Evolutionary conservation across 352 stramenopile genomes (phyloP), one percentile per base, ranked within the genome.

Genomic region (Pythium phragmiticola): DNA sequence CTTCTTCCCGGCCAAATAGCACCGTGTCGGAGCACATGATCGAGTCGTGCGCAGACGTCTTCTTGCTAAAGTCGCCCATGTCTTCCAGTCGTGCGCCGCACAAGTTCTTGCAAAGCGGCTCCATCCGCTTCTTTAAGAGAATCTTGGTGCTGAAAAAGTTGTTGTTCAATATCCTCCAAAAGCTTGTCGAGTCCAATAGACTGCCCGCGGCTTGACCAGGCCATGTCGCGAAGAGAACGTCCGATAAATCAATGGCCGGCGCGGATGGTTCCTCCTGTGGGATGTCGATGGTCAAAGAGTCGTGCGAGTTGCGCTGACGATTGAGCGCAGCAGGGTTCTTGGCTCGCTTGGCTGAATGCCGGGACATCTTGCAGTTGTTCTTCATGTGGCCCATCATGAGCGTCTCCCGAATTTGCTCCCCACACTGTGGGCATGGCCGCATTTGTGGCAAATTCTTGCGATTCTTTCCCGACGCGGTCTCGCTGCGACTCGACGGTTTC

Each of bases 161-260:
- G 14, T 58, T 76, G 30, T 88, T 74, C 16, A 96, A 59, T 17
- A 90, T 70, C 36, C 78, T 83, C 87, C 87, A 96, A 47, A 94
- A 87, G 61, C 86, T 76, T 21, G 86, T 87, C 28, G 84, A 82
- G 49, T 94, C 80, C 73, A 96, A 84, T 0, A 80, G 72, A 19
- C 73, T 80, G 0, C 87, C 87, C 30, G 81, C 80, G 41, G 69
- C 80, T 60, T 94, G 80, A 3, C 83, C 83, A 0, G 86, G 86
- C 87, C 87, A 96, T 13, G 83, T 85, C 2, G 76, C 78, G 59
- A 93, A 96, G n/a, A 96, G 66, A 9, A 92, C 78, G 39, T 91
- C 87, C 16, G 80, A 75, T 26, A 91, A 43, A 59, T 93, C 81
- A 5, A 58, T 19, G 13, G 66, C 60, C 4, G 56, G 49, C 4